These are phyloP conservation scores for Fraxinus floribunda DNA, from an alignment of 305 asterid genomes.

Conservation along the genomic window DNA sequence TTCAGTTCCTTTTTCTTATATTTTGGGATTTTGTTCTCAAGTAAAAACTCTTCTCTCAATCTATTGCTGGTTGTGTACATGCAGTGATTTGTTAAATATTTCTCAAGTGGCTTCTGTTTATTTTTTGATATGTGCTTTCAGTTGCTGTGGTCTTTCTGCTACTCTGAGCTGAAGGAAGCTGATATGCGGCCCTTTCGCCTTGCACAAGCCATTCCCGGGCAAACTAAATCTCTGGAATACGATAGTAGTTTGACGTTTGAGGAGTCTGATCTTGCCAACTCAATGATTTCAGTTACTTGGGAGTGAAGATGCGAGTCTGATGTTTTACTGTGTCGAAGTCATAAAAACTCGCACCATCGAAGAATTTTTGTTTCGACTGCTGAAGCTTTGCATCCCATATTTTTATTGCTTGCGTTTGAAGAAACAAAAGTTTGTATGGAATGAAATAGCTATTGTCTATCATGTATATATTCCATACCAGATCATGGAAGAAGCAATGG, in stretches of 20 bases:
- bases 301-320: conserved; percentile 31
- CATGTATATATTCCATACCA: conserved; percentile 24
- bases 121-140: conserved; percentile 29
- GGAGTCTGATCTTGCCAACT: conserved; percentile 77
- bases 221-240: conserved; percentile 52
- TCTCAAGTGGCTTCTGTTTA: conserved; percentile 13
- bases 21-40: not conserved
- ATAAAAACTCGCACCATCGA: conserved; percentile 13
- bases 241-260: conserved; percentile 47
- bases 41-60: not conserved
- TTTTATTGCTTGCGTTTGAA: conserved; percentile 6
- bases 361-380: conserved; percentile 23
- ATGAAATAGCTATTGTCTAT: conserved; percentile 12
- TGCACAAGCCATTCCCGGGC: conserved; percentile 81
- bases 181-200: conserved; percentile 55
- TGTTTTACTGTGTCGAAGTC: not conserved
- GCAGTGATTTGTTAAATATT: not conserved
- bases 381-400: not conserved
- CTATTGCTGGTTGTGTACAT: not conserved
- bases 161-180: conserved; percentile 66
- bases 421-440: conserved; percentile 16
- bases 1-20: not conserved
- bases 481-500: conserved; percentile 8
- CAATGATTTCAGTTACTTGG: conserved; percentile 84
- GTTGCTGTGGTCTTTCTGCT: conserved; percentile 91